Evolutionary conservation across 179 eudicot genomes (phyloP).

Genomic region (Patellifolia procumbens): DNA sequence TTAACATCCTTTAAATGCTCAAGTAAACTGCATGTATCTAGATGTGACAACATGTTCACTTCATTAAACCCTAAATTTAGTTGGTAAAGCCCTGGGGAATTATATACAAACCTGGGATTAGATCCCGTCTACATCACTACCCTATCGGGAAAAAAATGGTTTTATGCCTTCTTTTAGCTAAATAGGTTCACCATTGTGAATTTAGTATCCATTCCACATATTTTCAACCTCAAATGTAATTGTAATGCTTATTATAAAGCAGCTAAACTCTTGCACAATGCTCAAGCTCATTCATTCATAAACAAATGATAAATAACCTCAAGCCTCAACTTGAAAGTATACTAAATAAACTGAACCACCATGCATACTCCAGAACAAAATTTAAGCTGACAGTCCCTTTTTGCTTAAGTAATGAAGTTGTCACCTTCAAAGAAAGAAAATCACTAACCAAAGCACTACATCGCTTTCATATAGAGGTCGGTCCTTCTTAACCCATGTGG

Average conservation of each 20-base stretch:
- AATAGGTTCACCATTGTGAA: not conserved
- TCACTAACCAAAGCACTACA: conserved; percentile 83
- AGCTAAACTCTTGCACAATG: conserved; percentile 2
- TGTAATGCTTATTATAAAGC: not conserved
- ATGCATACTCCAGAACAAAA: not conserved
- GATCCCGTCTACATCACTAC: not conserved
- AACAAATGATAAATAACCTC: not conserved
- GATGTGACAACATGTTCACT: not conserved
- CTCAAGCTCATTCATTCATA: not conserved
- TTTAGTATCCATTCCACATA: not conserved
- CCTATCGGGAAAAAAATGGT: not conserved
- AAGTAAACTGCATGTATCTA: not conserved
- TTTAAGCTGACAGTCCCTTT: not conserved
- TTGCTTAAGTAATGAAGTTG: not conserved
- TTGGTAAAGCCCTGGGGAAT: not conserved
- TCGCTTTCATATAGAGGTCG: conserved; percentile 80
- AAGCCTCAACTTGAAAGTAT: not conserved
- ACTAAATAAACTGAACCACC: not conserved
- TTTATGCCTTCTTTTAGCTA: not conserved
- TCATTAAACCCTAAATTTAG: not conserved
- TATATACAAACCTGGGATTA: not conserved
- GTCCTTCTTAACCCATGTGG: conserved; percentile 85
- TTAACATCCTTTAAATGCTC: not conserved
- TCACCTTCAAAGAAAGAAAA: not conserved
- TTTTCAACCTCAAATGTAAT: not conserved